A percentile compares a stretch with the other conserved stretches of the same genome.
Conservation (phyloP, 2,329 filamentous ascomycete species). For the Tolypocladium capitatum region DNA sequence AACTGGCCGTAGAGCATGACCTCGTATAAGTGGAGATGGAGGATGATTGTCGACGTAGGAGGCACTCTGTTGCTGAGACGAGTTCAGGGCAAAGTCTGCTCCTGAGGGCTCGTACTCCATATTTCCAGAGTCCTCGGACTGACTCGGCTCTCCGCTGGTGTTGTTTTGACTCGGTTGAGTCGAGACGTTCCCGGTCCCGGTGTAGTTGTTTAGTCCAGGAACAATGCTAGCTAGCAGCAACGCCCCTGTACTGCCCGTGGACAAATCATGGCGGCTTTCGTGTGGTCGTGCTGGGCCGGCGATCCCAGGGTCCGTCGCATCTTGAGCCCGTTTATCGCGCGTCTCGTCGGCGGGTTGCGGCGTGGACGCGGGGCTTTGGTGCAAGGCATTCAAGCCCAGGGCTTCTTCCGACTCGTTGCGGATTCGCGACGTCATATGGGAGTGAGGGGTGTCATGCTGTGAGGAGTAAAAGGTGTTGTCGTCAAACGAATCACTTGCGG, state of each 20-base stretch:
- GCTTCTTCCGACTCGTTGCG: conserved; percentile 29
- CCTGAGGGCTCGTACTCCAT: conserved; percentile 10
- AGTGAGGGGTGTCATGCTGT: conserved; percentile 65
- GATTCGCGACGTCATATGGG: conserved; percentile 32
- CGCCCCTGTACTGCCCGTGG: not conserved
- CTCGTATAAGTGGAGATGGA: conserved; percentile 53
- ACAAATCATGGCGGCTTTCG: conserved; percentile 4
- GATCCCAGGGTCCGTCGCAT: not conserved
- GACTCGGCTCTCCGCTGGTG: conserved; percentile 26
- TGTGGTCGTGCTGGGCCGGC: not conserved
- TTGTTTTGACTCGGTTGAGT: conserved; percentile 15
- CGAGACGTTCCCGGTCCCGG: conserved; percentile 5
- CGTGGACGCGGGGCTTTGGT: conserved; percentile 1
- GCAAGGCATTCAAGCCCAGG: conserved; percentile 6
- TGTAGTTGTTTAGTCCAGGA: conserved; percentile 19
- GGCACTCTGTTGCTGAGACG: conserved; percentile 8
- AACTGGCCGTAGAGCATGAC: conserved; percentile 58
- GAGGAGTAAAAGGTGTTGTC: conserved; percentile 95
- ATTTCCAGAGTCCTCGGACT: conserved; percentile 26
- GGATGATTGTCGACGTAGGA: conserved; percentile 18
- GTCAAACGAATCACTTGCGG: conserved; percentile 69
- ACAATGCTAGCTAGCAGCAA: conserved; percentile 9
- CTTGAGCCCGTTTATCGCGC: not conserved
- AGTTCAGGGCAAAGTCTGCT: conserved; percentile 4
- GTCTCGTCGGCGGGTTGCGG: not conserved